Percentiles rank a stretch among this genome's conserved stretches.
phyloP scores from a whole-genome alignment of 2,329 filamentous ascomycete species.

The Neonectria magnoliae region DNA sequence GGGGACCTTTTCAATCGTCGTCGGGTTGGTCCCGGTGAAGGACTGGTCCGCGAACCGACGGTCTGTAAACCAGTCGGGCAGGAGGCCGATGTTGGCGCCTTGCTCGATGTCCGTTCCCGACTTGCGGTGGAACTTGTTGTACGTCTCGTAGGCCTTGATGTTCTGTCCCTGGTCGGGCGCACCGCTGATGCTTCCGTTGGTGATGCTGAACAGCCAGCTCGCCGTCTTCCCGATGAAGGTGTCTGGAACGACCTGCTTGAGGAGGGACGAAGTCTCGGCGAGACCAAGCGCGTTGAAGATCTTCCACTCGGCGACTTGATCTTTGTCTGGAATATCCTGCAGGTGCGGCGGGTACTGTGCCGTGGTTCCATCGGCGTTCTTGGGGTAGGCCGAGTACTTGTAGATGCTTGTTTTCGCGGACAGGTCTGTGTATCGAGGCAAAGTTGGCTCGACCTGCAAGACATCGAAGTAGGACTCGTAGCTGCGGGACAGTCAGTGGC shows the following conservation, averaged over 20 bases:
- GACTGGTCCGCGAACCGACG: conserved; percentile 56
- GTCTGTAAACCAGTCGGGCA: conserved; percentile 55
- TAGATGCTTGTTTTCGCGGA: conserved; percentile 45
- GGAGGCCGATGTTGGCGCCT: conserved; percentile 47
- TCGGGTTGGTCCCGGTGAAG: conserved; percentile 56
- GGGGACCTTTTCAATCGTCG: conserved; percentile 55
- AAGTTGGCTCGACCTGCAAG: conserved; percentile 45
- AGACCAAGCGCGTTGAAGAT: conserved; percentile 48
- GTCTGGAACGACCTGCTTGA: conserved; percentile 47
- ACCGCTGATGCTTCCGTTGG: conserved; percentile 40
- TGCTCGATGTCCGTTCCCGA: conserved; percentile 48
- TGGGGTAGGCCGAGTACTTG: conserved; percentile 39
- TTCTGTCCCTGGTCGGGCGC: conserved; percentile 43
- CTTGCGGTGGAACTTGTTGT: conserved; percentile 50
- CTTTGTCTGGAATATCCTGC: conserved; percentile 40
- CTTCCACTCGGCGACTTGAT: conserved; percentile 38
- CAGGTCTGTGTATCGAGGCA: conserved; percentile 45
- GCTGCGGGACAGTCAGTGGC: conserved; percentile 27
- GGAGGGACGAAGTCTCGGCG: conserved; percentile 43
- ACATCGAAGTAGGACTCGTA: conserved; percentile 49
- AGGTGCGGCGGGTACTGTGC: conserved; percentile 47
- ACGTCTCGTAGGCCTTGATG: conserved; percentile 44
- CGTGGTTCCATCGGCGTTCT: conserved; percentile 39
- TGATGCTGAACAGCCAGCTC: conserved; percentile 42
- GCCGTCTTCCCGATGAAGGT: conserved; percentile 45